These are phyloP conservation scores for Margaritispora aquatica DNA, from an alignment of 495 filamentous ascomycete genomes.

Conservation along the genomic window DNA sequence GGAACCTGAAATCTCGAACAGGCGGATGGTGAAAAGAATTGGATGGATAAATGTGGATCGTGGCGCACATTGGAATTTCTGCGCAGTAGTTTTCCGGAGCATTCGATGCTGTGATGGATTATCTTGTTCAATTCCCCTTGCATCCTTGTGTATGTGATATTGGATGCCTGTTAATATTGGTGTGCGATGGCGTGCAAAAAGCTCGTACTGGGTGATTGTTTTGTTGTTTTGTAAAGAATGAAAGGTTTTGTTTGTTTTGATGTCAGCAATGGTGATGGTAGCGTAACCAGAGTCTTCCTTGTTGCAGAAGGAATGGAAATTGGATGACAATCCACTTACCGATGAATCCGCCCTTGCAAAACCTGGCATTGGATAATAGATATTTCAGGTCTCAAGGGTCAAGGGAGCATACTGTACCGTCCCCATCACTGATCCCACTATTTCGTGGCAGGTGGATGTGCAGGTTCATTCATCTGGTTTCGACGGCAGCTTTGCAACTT, in stretches of 20 bases:
- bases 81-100: background rate
- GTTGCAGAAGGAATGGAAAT: background rate
- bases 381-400: no score
- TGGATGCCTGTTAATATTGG: background rate
- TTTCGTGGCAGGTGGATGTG: no score
- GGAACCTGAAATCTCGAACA: no score
- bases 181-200: background rate
- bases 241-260: background rate
- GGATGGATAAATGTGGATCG: background rate
- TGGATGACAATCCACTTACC: background rate
- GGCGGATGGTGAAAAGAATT: no score
- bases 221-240: background rate
- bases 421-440: no score
- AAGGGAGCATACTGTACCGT: no score
- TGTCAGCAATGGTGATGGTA: background rate
- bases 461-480: no score
- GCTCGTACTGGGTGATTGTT: background rate
- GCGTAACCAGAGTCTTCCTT: background rate
- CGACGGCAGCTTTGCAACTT: no score
- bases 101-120: background rate
- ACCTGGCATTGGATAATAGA: no score
- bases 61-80: background rate
- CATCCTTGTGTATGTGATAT: background rate
- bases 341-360: background rate
- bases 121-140: background rate